Evolutionary conservation across 768 basidiomycete species (phyloP), one percentile per base, ranked within the genome.

Genomic region (Rhodotorula sphaerocarpa): DNA sequence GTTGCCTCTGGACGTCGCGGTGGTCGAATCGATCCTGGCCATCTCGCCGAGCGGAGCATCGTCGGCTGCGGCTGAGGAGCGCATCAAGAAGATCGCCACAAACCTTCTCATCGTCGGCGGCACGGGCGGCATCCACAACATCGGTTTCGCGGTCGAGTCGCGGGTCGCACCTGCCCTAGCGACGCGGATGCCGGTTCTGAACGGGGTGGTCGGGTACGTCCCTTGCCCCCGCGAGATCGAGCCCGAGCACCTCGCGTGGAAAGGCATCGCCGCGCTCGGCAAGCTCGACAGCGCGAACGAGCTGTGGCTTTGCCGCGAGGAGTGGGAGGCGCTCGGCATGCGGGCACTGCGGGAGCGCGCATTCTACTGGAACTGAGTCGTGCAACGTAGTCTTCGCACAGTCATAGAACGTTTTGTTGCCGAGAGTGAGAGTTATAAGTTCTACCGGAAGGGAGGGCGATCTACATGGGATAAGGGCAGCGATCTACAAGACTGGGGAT

Each of bases 151-250:
- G 3, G 76, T 92, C 50, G 87, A 91, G 73, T 88, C 87, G 81
- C 84, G 90, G 9, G 75, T 92, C 45, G 85, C 88, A 21, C 81
- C 82, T 21, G 85, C 84, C 72, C 88, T 91, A 83, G 86, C 87
- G 72, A 31, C 60, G 16, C 66, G 70, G 12, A 59, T 55, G 28
- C 72, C 72, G 0, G 45, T 57, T n/a, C 52, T 67, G 31, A 54
- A 62, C 15, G 46, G 53, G 20, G 58, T 86, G 70, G 86, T 93
- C 11, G 84, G 86, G 67, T 88, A 95, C 61, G 87, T 97, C 50
- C 88, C 90, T n/a, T 86, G 90, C 3, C 91, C 92, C 2, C 87
- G 91, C 74, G 89, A 90, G 63, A 82, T 96, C 47, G 91, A 97
- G 75, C 90, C 89, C 9, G 82, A 84, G 30, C 84, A 90, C 42